phyloP scores from a whole-genome alignment of 164 flowering plant species.

The Vitis amurensis region DNA sequence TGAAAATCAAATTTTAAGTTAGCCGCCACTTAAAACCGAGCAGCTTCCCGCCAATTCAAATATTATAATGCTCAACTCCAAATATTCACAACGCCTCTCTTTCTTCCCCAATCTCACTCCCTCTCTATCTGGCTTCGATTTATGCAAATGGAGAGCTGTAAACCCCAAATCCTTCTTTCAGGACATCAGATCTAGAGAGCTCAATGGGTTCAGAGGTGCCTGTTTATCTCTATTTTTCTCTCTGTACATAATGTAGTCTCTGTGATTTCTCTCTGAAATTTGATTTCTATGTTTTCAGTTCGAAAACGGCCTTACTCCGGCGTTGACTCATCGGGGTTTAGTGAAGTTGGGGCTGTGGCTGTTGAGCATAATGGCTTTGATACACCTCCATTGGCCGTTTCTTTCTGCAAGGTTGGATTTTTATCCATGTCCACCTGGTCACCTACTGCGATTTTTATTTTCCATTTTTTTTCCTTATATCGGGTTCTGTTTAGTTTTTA shows the following conservation, averaged over 20 bases:
- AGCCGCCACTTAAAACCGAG: too few relatives aligned
- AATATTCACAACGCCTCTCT: not conserved
- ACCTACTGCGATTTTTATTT: not conserved
- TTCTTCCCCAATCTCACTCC: conserved; percentile 15
- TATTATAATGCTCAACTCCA: not conserved
- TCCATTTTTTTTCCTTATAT: not conserved
- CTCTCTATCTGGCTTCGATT: conserved; percentile 10
- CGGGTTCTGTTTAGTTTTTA: too few relatives aligned
- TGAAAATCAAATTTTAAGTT: too few relatives aligned
- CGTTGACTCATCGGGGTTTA: conserved; percentile 26
- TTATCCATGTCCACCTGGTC: not conserved
- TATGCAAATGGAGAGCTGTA: conserved; percentile 43
- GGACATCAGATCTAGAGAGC: conserved; percentile 71
- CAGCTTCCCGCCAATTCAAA: conserved; percentile 1
- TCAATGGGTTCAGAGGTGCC: conserved; percentile 74
- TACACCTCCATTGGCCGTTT: conserved; percentile 76
- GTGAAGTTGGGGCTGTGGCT: conserved; percentile 47
- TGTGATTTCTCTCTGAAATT: not conserved
- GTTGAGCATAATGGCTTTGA: conserved; percentile 48
- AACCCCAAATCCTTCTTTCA: conserved; percentile 49
- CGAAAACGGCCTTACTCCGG: conserved; percentile 53
- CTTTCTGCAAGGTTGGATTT: conserved; percentile 70
- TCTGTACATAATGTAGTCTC: not conserved
- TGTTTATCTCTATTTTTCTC: not conserved
- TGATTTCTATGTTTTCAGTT: conserved; percentile 31